Evolutionary conservation across 129 eudicot genomes (phyloP).

Genomic region (Lactuca sativa): DNA sequence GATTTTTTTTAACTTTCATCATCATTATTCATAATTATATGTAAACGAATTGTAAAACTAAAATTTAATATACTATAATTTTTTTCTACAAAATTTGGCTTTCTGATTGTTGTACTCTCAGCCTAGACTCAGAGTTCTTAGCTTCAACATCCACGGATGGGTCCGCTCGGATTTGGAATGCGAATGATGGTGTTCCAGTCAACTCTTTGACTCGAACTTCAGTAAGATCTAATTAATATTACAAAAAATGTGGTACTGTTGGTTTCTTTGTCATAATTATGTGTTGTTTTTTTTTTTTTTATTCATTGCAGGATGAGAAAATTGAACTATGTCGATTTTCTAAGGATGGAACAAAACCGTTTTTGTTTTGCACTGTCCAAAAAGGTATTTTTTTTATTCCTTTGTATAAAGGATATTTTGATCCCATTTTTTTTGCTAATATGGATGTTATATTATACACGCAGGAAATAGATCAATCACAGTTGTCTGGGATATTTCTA

Average conservation of each 20-base stretch:
- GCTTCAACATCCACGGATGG: conserved; percentile 98
- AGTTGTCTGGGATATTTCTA: conserved; percentile 88
- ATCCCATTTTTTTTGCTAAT: not conserved
- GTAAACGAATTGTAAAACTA: conserved; percentile 13
- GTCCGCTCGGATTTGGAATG: conserved; percentile 93
- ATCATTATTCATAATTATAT: not conserved
- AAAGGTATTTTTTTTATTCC: conserved; percentile 49
- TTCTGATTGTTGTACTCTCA: conserved; percentile 35
- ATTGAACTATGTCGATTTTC: conserved; percentile 93
- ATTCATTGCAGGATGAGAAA: conserved; percentile 66
- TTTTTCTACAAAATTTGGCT: not conserved
- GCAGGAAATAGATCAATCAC: conserved; percentile 65
- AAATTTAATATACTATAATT: not conserved
- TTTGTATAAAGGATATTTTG: conserved; percentile 4
- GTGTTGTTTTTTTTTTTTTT: conserved; percentile 12
- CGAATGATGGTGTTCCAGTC: conserved; percentile 76
- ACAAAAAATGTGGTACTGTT: not conserved
- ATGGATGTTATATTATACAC: conserved; percentile 3
- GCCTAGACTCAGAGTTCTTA: conserved; percentile 93
- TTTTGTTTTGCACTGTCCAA: conserved; percentile 80
- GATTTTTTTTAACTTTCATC: conserved; percentile 9
- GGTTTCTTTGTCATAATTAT: conserved; percentile 15
- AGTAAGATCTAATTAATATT: conserved; percentile 40
- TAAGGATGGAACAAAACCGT: conserved; percentile 91
- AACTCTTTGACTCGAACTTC: conserved; percentile 71